Conservation (phyloP, 257 asterid species). For the Penstemon barbatus region DNA sequence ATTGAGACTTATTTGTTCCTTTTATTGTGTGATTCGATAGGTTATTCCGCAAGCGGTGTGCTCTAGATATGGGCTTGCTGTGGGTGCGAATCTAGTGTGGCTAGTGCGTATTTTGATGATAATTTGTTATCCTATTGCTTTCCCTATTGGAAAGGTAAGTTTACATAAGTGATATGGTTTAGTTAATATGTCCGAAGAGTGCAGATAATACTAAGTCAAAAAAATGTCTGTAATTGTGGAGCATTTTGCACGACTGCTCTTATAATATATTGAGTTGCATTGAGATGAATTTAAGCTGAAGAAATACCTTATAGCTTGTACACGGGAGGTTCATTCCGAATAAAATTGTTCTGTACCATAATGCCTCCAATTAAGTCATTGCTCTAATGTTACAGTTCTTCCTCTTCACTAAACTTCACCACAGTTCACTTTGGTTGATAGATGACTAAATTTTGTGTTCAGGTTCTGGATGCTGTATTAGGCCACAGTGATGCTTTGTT, state of each 20-base stretch:
- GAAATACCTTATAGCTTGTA: background rate
- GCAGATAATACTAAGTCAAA: background rate
- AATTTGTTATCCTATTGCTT: constrained; percentile 81
- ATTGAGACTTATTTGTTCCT: constrained; percentile 23
- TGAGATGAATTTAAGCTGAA: background rate
- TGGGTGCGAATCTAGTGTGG: constrained; percentile 92
- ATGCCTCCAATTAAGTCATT: too few relatives aligned
- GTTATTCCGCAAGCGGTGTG: constrained; percentile 95
- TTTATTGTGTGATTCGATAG: constrained; percentile 41
- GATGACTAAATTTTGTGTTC: constrained; percentile 7
- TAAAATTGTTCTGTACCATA: background rate
- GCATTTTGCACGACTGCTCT: background rate
- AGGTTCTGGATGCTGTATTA: constrained; percentile 81
- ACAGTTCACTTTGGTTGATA: constrained; percentile 8
- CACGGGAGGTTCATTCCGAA: background rate
- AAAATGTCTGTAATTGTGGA: background rate
- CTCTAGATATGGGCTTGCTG: constrained; percentile 92
- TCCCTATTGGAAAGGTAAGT: constrained; percentile 88
- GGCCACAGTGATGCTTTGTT: constrained; percentile 84
- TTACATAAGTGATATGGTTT: background rate
- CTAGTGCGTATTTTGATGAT: constrained; percentile 90
- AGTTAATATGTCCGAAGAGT: background rate
- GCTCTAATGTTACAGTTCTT: background rate
- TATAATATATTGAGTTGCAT: background rate
- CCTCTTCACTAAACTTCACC: background rate